A percentile compares a stretch with the other conserved stretches of the same genome.
Evolutionary conservation across 148 eudicot genomes (phyloP).

Genomic region (Fagopyrum homotropicum): DNA sequence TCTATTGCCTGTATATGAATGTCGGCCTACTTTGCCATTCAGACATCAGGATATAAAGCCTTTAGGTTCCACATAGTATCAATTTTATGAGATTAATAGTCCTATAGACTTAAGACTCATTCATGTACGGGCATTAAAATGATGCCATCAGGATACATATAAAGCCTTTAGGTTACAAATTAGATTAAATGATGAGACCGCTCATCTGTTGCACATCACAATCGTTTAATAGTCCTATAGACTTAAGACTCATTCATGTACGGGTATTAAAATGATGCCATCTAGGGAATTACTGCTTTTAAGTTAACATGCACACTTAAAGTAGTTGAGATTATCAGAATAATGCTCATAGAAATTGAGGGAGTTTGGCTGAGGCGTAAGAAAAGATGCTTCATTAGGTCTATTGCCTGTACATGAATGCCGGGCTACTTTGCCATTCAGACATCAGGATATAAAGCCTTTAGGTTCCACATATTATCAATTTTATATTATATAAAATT

Average conservation of each 20-base stretch:
- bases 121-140: no score
- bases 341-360: background rate
- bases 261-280: background rate
- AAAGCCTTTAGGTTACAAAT: no score
- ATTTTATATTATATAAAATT: no score
- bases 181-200: background rate
- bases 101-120: no score
- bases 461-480: background rate
- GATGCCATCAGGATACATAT: no score
- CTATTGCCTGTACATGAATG: background rate
- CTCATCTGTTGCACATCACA: background rate
- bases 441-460: background rate
- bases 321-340: constrained; percentile 75
- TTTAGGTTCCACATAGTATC: background rate
- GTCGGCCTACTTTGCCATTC: background rate
- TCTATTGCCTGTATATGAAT: background rate
- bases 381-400: background rate
- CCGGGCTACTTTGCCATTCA: background rate
- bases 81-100: no score
- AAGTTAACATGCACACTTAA: constrained; percentile 35
- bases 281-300: background rate
- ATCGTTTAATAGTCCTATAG: background rate
- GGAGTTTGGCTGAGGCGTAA: background rate
- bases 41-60: background rate
- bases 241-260: background rate